A percentile compares a stretch with the other conserved stretches of the same genome.
Conservation (phyloP, 495 filamentous ascomycete species). For the Oidiodendron maius region DNA sequence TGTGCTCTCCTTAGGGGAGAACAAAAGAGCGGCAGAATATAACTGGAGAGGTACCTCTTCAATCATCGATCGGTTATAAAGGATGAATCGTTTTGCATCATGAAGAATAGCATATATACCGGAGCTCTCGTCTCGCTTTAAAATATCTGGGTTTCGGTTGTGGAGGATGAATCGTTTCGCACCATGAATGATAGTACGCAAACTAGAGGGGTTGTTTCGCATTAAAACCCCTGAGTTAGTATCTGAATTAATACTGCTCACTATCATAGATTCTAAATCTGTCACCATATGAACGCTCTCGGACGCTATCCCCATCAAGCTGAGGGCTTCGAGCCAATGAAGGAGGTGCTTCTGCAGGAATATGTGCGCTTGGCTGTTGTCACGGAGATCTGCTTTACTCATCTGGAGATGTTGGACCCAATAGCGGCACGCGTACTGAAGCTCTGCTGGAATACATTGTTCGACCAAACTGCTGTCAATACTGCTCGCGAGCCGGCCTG, state of each 20-base stretch:
- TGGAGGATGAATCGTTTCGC: not conserved
- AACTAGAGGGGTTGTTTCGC: not conserved
- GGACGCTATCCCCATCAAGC: not conserved
- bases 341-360: not conserved
- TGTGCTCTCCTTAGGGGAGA: not conserved
- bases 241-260: not conserved
- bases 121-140: not conserved
- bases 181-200: not conserved
- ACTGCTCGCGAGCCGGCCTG: constrained; percentile 17
- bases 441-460: constrained; percentile 21
- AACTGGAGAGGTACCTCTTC: not conserved
- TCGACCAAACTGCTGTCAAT: constrained; percentile 15
- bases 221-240: not conserved
- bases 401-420: constrained; percentile 1
- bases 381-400: not conserved
- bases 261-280: not conserved
- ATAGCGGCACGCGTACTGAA: too few species aligned
- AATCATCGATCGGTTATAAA: constrained; percentile 12
- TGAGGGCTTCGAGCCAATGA: too few species aligned
- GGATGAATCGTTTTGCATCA: constrained; percentile 30
- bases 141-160: not conserved
- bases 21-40: not conserved
- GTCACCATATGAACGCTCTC: not conserved
- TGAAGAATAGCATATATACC: constrained; percentile 18
- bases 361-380: constrained; percentile 1